Percentiles rank a stretch among this genome's conserved stretches.
Evolutionary conservation across 2,329 filamentous ascomycete genomes (phyloP).

Genomic region (Tolypocladium guangdongense): DNA sequence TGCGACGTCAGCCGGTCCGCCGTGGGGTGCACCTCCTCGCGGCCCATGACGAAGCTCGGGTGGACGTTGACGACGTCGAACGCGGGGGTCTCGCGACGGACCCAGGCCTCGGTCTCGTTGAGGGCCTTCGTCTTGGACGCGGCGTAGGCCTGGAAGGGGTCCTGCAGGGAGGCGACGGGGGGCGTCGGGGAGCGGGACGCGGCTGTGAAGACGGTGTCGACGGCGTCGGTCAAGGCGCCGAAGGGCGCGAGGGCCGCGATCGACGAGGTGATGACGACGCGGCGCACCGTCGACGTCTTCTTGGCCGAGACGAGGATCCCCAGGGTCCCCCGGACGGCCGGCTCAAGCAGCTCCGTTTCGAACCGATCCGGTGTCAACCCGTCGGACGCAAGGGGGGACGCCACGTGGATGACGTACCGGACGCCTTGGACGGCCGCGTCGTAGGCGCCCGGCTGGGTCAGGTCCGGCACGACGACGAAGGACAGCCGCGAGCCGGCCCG

Average conservation of each 20-base stretch:
- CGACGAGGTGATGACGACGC: conserved; percentile 32
- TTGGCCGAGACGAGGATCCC: conserved; percentile 25
- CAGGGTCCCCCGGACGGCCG: conserved; percentile 24
- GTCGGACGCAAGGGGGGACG: conserved; percentile 12
- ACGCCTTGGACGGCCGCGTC: conserved; percentile 27
- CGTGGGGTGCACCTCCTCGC: conserved; percentile 20
- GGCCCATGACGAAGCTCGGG: conserved; percentile 25
- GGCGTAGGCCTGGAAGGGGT: conserved; percentile 21
- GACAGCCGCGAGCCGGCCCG: conserved; percentile 7
- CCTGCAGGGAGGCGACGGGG: conserved; percentile 5
- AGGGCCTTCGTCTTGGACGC: conserved; percentile 24
- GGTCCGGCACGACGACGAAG: conserved; percentile 23
- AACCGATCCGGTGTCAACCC: conserved; percentile 1
- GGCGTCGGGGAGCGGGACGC: conserved; percentile 2
- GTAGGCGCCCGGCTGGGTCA: conserved; percentile 23
- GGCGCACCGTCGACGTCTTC: conserved; percentile 15
- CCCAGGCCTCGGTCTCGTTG: conserved; percentile 20
- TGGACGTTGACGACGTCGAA: conserved; percentile 26
- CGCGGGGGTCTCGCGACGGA: conserved; percentile 17
- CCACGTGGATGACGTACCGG: conserved; percentile 23
- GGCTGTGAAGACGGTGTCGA: conserved; percentile 3
- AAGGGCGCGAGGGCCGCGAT: conserved; percentile 10
- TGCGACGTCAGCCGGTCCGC: conserved; percentile 14
- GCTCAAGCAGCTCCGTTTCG: conserved; percentile 14
- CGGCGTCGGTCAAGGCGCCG: background rate